Conservation (phyloP, 202 grass and related monocot species). For the Panicum virgatum region DNA sequence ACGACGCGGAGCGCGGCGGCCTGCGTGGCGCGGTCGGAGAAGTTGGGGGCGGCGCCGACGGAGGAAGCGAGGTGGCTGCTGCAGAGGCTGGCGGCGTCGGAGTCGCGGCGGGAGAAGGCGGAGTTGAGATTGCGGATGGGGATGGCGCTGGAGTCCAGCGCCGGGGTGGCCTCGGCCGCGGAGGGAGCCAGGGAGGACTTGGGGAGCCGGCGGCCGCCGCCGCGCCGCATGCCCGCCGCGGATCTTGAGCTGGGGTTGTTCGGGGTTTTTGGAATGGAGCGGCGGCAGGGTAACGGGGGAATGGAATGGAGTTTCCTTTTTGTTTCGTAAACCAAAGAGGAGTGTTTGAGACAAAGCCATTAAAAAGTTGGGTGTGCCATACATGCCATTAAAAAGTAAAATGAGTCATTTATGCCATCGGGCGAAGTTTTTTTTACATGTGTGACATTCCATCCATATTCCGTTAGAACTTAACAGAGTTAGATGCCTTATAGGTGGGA, state of each 20-base stretch:
- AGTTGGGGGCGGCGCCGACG: constrained; percentile 20
- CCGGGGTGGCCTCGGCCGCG: not conserved
- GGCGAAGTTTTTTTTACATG: too few relatives aligned
- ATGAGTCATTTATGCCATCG: too few relatives aligned
- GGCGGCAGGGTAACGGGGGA: too few relatives aligned
- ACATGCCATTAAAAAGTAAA: too few relatives aligned
- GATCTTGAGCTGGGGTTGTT: not conserved
- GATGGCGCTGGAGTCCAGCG: constrained; percentile 22
- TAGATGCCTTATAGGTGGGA: too few relatives aligned
- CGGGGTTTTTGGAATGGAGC: not conserved
- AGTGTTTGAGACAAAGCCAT: too few relatives aligned
- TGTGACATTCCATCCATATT: too few relatives aligned
- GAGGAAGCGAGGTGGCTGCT: constrained; percentile 59
- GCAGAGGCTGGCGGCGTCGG: constrained; percentile 66
- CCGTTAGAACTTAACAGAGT: too few relatives aligned
- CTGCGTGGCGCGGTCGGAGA: constrained; percentile 61
- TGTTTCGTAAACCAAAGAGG: too few relatives aligned
- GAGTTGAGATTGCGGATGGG: constrained; percentile 51
- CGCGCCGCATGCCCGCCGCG: constrained; percentile 1
- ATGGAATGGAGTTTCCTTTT: too few relatives aligned
- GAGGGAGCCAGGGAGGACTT: constrained; percentile 39
- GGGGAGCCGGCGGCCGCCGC: constrained; percentile 37
- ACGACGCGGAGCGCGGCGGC: constrained; percentile 56
- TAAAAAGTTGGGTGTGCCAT: too few relatives aligned
- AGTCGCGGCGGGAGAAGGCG: constrained; percentile 79